A percentile compares a stretch with the other conserved stretches of the same genome.
Evolutionary conservation across 768 basidiomycete species (phyloP).

Genomic region (Symmetrospora coprosmae): DNA sequence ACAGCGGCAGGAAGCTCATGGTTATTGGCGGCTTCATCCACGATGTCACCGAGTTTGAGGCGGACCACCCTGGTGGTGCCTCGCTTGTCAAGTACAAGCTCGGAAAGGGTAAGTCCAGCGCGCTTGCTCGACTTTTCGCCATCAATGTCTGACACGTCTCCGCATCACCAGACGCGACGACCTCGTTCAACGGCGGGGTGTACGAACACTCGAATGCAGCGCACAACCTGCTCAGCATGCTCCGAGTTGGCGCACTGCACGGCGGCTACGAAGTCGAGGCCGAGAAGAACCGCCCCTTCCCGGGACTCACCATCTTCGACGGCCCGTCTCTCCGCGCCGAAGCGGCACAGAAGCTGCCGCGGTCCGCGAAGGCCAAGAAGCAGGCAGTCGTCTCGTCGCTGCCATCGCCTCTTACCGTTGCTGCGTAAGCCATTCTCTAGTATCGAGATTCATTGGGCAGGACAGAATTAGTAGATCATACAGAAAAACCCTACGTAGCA

Average conservation of each 20-base stretch:
- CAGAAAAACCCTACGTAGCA: no score
- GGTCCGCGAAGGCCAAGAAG: conserved; percentile 10
- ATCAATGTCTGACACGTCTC: neutral
- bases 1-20: conserved; percentile 46
- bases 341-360: conserved; percentile 1
- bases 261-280: conserved; percentile 48
- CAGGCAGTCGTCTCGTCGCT: neutral
- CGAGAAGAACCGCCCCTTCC: conserved; percentile 25
- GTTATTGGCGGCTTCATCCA: conserved; percentile 76
- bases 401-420: conserved; percentile 4
- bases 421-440: neutral
- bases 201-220: conserved; percentile 74
- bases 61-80: conserved; percentile 66
- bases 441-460: no score
- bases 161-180: conserved; percentile 65
- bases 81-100: conserved; percentile 47
- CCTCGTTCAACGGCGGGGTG: conserved; percentile 70
- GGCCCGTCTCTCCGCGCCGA: neutral
- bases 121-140: conserved; percentile 33
- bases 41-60: conserved; percentile 58
- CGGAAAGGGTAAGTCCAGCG: no score
- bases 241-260: conserved; percentile 53
- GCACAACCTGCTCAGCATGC: conserved; percentile 65
- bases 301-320: conserved; percentile 2
- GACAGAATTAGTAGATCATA: no score